These are phyloP conservation scores for Syzygium oleosum DNA, from an alignment of 345 rosid species.

Conservation along the genomic window DNA sequence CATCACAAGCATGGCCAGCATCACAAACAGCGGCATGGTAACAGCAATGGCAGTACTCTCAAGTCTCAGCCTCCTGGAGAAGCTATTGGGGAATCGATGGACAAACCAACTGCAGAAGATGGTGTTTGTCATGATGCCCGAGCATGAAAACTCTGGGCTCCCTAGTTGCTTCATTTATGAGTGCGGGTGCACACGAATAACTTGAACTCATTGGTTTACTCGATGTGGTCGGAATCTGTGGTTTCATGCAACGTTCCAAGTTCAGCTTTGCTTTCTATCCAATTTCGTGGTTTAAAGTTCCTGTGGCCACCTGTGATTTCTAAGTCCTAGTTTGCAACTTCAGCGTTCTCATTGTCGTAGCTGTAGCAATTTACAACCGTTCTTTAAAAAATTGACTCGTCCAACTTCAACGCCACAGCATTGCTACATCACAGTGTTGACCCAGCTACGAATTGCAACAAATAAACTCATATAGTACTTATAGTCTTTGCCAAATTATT, in stretches of 20 bases:
- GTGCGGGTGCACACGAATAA: background rate
- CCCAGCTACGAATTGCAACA: background rate
- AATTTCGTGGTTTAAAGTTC: background rate
- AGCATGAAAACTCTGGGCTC: background rate
- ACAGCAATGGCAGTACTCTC: background rate
- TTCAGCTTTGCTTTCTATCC: background rate
- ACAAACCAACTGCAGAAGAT: background rate
- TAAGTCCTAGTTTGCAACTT: background rate
- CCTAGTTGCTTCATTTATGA: background rate
- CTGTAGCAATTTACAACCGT: background rate
- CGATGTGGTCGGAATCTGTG: background rate
- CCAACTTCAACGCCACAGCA: background rate
- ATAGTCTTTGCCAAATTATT: background rate
- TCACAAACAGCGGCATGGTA: slow-evolving; percentile 13
- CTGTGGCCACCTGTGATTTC: background rate
- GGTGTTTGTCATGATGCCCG: background rate
- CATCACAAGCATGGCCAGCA: slow-evolving; percentile 2
- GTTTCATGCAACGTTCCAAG: background rate
- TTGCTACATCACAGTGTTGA: background rate
- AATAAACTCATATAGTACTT: background rate
- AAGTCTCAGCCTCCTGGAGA: background rate
- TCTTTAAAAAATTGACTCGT: background rate
- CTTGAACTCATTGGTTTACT: background rate
- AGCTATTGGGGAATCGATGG: slow-evolving; percentile 1
- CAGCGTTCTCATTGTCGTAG: background rate